Percentiles rank a stretch among this genome's conserved stretches.
Conservation (phyloP, 2,329 filamentous ascomycete genomes). For the Apiospora hydei region DNA sequence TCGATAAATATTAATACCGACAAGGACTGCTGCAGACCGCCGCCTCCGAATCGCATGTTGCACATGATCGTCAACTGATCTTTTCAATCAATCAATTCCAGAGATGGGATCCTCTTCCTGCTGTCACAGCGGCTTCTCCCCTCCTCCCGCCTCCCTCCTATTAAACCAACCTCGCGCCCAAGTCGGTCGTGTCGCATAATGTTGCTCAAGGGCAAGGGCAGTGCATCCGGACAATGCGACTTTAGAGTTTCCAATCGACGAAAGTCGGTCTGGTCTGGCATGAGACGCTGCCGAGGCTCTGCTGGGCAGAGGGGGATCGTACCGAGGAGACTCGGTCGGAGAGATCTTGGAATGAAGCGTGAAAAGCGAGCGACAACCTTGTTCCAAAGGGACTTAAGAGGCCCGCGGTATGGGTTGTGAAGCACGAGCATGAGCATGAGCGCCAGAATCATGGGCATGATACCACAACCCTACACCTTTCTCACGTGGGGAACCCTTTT, state of each 20-base stretch:
- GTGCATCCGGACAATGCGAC: constrained; percentile 14
- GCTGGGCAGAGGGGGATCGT: background rate
- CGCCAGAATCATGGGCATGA: constrained; percentile 15
- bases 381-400: constrained; percentile 3
- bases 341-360: constrained; percentile 7
- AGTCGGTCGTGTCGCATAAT: constrained; percentile 9
- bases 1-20: constrained; percentile 16
- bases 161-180: background rate
- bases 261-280: background rate
- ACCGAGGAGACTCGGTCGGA: constrained; percentile 3
- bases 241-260: constrained; percentile 9
- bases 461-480: constrained; percentile 13
- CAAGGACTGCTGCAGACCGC: constrained; percentile 1
- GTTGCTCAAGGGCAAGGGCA: background rate
- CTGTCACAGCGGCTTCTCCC: background rate
- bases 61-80: constrained; percentile 2
- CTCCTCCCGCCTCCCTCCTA: background rate
- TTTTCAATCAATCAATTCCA: background rate
- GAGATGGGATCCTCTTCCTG: constrained; percentile 1
- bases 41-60: background rate
- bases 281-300: constrained; percentile 17
- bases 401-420: background rate
- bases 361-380: background rate
- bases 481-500: constrained; percentile 19
- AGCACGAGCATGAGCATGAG: constrained; percentile 16